Conservation (phyloP, 2,329 filamentous ascomycete species). For the Trichophyton simii region DNA sequence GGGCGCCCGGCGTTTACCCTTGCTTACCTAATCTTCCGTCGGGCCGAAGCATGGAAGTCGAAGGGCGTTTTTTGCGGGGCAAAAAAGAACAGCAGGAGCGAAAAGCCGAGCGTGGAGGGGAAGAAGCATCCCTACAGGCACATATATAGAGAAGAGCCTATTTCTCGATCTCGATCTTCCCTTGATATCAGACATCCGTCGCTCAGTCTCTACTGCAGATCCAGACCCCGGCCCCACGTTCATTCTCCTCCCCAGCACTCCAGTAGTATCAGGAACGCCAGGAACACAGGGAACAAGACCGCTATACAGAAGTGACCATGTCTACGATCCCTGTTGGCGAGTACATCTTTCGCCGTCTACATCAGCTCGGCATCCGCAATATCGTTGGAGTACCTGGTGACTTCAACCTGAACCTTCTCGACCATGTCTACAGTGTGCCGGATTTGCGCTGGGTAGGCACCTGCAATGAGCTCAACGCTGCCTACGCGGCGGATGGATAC, state of each 20-base stretch:
- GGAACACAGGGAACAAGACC: background rate
- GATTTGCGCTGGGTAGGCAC: slow-evolving; percentile 40
- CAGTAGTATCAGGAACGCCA: background rate
- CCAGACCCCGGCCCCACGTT: background rate
- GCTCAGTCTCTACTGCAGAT: too few relatives aligned
- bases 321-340: slow-evolving; percentile 10
- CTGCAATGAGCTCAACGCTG: slow-evolving; percentile 46
- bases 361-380: slow-evolving; percentile 12
- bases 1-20: background rate
- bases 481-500: slow-evolving; percentile 39
- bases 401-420: slow-evolving; percentile 13
- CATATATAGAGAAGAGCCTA: background rate
- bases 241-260: background rate
- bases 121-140: background rate
- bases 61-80: background rate
- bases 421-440: slow-evolving; percentile 15
- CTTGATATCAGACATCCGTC: background rate
- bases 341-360: slow-evolving; percentile 14
- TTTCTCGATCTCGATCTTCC: background rate
- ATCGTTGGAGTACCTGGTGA: slow-evolving; percentile 14
- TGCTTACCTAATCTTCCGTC: background rate
- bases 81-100: background rate
- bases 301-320: background rate
- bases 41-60: background rate
- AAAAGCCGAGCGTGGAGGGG: background rate